Percentiles rank a stretch among this genome's conserved stretches.
These are phyloP conservation scores for Microbotryomycetes sp. DNA, from an alignment of 1,284 basidiomycete species.

Conservation along the genomic window DNA sequence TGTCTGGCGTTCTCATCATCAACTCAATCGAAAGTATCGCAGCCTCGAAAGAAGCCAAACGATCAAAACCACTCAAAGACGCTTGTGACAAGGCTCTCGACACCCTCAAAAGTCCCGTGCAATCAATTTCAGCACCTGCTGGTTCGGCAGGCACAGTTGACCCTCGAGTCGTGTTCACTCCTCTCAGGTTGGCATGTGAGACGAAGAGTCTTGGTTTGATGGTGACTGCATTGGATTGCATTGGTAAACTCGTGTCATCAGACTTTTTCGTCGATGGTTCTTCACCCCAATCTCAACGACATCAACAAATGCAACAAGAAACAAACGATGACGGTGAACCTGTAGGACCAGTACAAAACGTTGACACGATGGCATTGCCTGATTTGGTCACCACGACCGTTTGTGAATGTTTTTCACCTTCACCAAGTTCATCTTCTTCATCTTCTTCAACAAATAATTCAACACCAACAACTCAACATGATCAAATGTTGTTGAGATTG, in stretches of 20 bases:
- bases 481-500: conserved; percentile 78
- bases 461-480: conserved; percentile 29
- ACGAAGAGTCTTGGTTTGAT: conserved; percentile 83
- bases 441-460: conserved; percentile 48
- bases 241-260: conserved; percentile 91
- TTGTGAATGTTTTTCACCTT: conserved; percentile 65
- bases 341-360: conserved; percentile 45
- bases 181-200: conserved; percentile 86
- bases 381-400: conserved; percentile 90
- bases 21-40: conserved; percentile 82
- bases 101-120: conserved; percentile 64
- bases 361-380: conserved; percentile 51
- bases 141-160: conserved; percentile 26
- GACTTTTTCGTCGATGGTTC: conserved; percentile 82
- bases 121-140: conserved; percentile 48
- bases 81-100: conserved; percentile 76
- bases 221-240: conserved; percentile 90
- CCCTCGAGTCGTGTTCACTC: conserved; percentile 80
- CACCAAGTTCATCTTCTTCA: conserved; percentile 50
- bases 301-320: conserved; percentile 45
- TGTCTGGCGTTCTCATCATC: conserved; percentile 54
- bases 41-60: conserved; percentile 80
- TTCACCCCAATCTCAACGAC: conserved; percentile 65
- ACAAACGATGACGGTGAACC: conserved; percentile 46
- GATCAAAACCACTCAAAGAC: conserved; percentile 69